Conservation (phyloP, 75 land plant genomes). For the Cupressus sempervirens region DNA sequence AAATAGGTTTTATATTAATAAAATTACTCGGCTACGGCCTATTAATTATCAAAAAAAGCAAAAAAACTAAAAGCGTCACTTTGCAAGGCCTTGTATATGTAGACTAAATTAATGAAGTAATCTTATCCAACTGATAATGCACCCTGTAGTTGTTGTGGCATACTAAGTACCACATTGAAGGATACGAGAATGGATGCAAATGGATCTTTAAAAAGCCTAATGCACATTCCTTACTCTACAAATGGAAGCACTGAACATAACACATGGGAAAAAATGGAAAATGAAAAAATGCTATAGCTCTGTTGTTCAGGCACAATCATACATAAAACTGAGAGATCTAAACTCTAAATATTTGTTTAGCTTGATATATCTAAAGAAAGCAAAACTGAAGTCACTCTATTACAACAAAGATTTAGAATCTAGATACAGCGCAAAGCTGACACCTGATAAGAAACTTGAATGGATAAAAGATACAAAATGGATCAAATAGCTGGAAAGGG, state of each 20-base stretch:
- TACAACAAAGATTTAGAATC: not conserved
- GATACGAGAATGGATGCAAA: not conserved
- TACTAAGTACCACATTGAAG: not conserved
- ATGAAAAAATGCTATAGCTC: not conserved
- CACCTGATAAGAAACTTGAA: not conserved
- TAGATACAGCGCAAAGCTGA: not conserved
- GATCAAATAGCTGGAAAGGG: not conserved
- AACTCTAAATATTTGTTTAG: not conserved
- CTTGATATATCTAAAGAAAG: not conserved
- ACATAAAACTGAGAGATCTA: not conserved
- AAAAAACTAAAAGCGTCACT: too few species aligned
- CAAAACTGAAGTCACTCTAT: not conserved
- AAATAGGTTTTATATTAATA: too few species aligned
- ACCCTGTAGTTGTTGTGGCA: not conserved
- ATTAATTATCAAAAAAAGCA: too few species aligned
- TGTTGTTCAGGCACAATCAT: not conserved
- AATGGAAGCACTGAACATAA: not conserved
- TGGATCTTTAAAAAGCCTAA: not conserved
- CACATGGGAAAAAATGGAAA: not conserved
- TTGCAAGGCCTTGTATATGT: not conserved
- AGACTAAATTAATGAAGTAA: not conserved
- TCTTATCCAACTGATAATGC: not conserved
- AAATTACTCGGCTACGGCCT: too few species aligned
- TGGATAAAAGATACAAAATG: not conserved
- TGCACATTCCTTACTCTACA: not conserved